A percentile compares a stretch with the other conserved stretches of the same genome.
Conservation (phyloP, 306 rosid genomes). For the Trifolium subterraneum region DNA sequence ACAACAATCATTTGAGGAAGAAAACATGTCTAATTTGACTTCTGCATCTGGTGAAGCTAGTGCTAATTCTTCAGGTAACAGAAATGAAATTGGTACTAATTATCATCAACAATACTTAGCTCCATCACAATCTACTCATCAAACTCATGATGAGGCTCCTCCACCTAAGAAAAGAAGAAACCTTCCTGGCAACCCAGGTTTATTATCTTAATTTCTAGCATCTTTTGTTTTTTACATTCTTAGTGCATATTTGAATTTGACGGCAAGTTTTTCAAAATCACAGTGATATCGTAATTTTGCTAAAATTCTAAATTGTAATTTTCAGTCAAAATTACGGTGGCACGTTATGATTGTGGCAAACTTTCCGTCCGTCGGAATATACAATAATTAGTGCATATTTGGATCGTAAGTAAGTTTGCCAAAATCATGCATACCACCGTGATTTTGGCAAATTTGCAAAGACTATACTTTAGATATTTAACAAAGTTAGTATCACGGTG, state of each 20-base stretch:
- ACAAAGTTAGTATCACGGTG: too few relatives aligned
- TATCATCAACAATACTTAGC: constrained; percentile 35
- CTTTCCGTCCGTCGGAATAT: background rate
- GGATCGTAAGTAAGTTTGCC: too few relatives aligned
- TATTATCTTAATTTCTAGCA: background rate
- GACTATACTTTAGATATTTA: too few relatives aligned
- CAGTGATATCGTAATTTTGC: background rate
- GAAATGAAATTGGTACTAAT: constrained; percentile 45
- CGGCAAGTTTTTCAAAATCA: too few relatives aligned
- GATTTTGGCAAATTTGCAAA: too few relatives aligned
- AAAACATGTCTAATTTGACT: constrained; percentile 88
- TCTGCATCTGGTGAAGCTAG: constrained; percentile 92
- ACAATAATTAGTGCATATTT: background rate
- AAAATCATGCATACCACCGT: too few relatives aligned
- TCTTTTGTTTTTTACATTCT: background rate
- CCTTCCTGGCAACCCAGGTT: constrained; percentile 99
- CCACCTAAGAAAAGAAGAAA: constrained; percentile 77
- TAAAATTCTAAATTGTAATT: background rate
- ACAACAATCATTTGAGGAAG: constrained; percentile 54
- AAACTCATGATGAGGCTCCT: constrained; percentile 43
- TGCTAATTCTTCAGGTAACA: constrained; percentile 74
- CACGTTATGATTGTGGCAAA: background rate
- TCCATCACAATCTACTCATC: constrained; percentile 53
- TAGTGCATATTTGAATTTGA: too few relatives aligned
- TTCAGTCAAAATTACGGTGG: background rate